Base-by-base conservation (phyloP, 441 rosid genomes). In the Populus tomentosa region DNA sequence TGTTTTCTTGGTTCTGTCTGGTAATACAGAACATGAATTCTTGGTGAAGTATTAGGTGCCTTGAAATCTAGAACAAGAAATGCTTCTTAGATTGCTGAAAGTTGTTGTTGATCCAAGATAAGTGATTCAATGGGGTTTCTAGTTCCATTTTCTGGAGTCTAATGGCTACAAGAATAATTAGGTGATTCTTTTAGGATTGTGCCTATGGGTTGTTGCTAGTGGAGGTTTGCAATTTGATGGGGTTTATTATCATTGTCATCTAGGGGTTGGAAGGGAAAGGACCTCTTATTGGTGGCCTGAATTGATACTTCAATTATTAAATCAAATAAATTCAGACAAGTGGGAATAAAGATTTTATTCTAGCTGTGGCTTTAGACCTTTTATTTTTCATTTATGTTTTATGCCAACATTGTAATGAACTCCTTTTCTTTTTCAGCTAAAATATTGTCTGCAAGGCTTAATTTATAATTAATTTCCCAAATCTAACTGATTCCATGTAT, bases 1-100 rank as follows among this genome's bases (percentile, higher is more conserved):
- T 7, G 71, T 10, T 26, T 32, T 80, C 40, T 66, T 6, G 70
- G 50, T 10, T 66, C 30, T 75, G 21, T 70, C 40, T 38, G 61
- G 26, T 3, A 16, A 73, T 9, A 21, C 14, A 13, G n/a, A 23
- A 23, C 23, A 59, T 70, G 3, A 70, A 61, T 64, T 72, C 35
- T 21, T 76, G 30, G 42, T 67, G 40, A 18, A 69, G 71, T 59
- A 33, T 53, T 77, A 30, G 75, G 50, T 70, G 4, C 61, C 30
- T 13, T 18, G 32, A 28, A 65, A 36, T 66, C 77, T 9, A 68
- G 67, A 74, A 71, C 32, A 62, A 59, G 40, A 20, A 64, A 21
- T 77, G 68, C 20, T 10, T 73, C 69, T 11, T 20, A 32, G 10
- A 14, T 28, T 33, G 33, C 21, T 8, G 7, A 16, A 35, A 28